A percentile compares a stretch with the other conserved stretches of the same genome.
Conservation (phyloP, 768 basidiomycete species). For the Boletellus emodensis region DNA sequence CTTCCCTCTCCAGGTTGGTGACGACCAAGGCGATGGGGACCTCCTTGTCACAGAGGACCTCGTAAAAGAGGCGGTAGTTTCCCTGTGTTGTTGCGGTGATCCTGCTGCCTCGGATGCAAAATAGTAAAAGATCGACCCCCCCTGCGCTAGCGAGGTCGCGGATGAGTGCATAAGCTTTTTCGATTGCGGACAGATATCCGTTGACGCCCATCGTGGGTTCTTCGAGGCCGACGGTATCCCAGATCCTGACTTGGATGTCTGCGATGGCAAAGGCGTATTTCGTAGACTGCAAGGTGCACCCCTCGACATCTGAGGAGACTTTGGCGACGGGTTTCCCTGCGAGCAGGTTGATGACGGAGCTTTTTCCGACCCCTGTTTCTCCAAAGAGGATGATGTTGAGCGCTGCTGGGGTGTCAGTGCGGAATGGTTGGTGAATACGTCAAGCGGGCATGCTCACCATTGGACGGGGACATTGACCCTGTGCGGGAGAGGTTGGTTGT, state of each 20-base stretch:
- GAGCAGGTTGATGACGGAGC: constrained; percentile 44
- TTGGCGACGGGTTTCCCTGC: constrained; percentile 25
- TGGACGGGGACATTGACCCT: constrained; percentile 16
- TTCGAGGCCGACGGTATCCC: constrained; percentile 31
- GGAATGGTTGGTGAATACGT: background rate
- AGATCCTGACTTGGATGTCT: constrained; percentile 15
- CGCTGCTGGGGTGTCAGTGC: constrained; percentile 1
- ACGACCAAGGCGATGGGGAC: constrained; percentile 41
- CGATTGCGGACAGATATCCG: constrained; percentile 26
- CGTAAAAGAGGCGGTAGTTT: constrained; percentile 39
- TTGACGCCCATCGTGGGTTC: constrained; percentile 28
- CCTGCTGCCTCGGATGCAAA: constrained; percentile 35
- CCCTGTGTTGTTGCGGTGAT: constrained; percentile 28
- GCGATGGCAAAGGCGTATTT: constrained; percentile 19
- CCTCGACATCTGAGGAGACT: constrained; percentile 30
- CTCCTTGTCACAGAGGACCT: constrained; percentile 35
- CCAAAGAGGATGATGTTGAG: constrained; percentile 32
- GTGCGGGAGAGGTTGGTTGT: no score
- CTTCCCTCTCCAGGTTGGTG: constrained; percentile 38
- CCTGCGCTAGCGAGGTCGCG: constrained; percentile 22
- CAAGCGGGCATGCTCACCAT: constrained; percentile 10
- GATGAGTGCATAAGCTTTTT: constrained; percentile 27
- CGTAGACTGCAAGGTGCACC: constrained; percentile 32
- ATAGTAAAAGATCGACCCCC: constrained; percentile 34
- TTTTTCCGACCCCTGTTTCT: constrained; percentile 37